Base-by-base conservation (phyloP, 306 rosid species). In the Heteromeles arbutifolia region DNA sequence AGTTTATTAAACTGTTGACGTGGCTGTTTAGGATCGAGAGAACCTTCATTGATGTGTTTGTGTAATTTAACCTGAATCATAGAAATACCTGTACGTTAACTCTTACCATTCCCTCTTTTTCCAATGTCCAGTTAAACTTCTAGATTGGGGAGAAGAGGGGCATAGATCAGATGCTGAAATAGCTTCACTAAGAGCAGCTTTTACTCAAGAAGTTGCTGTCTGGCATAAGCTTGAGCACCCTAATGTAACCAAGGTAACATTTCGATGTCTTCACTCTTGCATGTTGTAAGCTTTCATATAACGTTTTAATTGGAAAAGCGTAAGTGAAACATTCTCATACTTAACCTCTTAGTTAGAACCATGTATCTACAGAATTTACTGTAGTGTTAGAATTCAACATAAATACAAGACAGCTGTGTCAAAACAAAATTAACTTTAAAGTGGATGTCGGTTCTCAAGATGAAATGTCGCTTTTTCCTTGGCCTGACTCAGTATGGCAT, bases 211-310 rank as follows among this genome's bases (percentile, higher is more conserved):
- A 86, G 98, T 95, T 80, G 97, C 91, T 25, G 98, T 95, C 70
- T 95, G 98, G 98, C 97, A 95, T 86, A 95, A 90, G 82, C 98
- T 95, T 86, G 98, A 95, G 48, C 98, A 95, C 84, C 97, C 97
- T 79, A 95, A 95, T 83, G 96, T 95, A 73, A 95, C 97, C 65
- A 92, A 92, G 92, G 98, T 92, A 86, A 75, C 31, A 11, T 59
- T 58, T 84, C 31, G 57, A 12, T 65, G 58, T n/a, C 80, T 77
- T 74, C 53, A 44, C 62, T 17, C 21, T 48, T 11, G 2, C 17
- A 62, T n/a, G 25, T 7, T 61, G 12, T 53, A 28, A 54, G 75
- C 52, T 11, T 32, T 32, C 64, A 32, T 32, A 50, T 24, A 3
- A 34, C 52, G 8, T 26, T 34, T 28, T 63, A 28, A 29, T 12